Base-by-base conservation (phyloP, 1,284 basidiomycete genomes). In the Microbotryum violaceum region DNA sequence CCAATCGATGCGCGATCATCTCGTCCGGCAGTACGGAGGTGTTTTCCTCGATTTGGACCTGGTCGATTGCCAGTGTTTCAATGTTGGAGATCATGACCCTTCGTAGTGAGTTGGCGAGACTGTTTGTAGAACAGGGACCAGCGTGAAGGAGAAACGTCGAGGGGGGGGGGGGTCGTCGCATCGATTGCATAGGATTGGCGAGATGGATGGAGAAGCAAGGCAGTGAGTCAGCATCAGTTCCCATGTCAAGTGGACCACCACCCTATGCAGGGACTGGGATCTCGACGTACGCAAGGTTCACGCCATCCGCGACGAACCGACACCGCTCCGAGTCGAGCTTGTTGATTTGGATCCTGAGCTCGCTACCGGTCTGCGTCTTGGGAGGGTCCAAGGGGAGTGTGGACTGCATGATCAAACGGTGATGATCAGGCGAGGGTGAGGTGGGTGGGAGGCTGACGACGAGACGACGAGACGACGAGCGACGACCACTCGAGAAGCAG, bases 31-130 rank as follows among this genome's bases (percentile, higher is more conserved):
- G 78, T 4, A 97, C 93, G 0, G 89, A 87, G 9, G 91, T 94
- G 75, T 99, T 99, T 61, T 83, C 83, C 66, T 87, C 82, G 69
- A 98, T 88, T 75, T 94, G 89, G 4, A 98, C 94, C 78, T 94
- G 86, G 78, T 98, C 96, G 71, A 99, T 97, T 29, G 93, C 94
- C 91, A 97, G 82, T 62, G 92, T 96, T 18, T 91, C 89, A 64
- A 97, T 84, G 75, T 94, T 90, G n/a, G 91, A 91, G 79, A 96
- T 92, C 80, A 94, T 85, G 29, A 90, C 87, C 71, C 92, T 81
- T 70, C 92, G 82, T 51, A 96, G 74, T 3, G 89, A 90, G 76
- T 94, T 94, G 55, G 90, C 91, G 71, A 93, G 87, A 51, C 89
- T 88, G 67, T 1, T 1, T 4, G 20, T 8, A 45, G 33, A 10